These are phyloP conservation scores for Ammopiptanthus mongolicus DNA, from an alignment of 306 rosid genomes.

Conservation along the genomic window DNA sequence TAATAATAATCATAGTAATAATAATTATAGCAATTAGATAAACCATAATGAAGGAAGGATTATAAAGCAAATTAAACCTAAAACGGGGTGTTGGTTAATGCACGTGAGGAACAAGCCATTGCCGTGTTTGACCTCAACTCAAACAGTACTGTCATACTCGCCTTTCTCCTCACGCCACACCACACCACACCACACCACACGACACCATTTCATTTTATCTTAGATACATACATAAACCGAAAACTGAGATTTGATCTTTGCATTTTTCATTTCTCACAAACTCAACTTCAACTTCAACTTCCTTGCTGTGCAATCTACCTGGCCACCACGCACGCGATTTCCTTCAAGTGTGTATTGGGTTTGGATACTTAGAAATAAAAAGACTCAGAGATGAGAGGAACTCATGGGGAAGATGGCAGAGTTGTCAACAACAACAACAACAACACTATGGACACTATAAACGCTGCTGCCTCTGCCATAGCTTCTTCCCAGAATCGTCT, in stretches of 20 bases:
- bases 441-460: conserved; percentile 72
- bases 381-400: conserved; percentile 42
- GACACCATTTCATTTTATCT: no score
- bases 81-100: no score
- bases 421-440: conserved; percentile 38
- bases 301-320: conserved; percentile 23
- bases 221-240: no score
- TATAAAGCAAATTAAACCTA: no score
- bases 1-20: no score
- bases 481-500: conserved; percentile 58
- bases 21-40: no score
- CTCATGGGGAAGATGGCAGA: conserved; percentile 40
- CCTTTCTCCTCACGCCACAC: background rate
- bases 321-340: no score
- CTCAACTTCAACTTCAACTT: background rate
- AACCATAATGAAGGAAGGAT: background rate
- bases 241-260: conserved; percentile 12
- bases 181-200: no score
- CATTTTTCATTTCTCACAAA: background rate
- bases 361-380: background rate
- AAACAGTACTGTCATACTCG: background rate
- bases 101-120: conserved; percentile 48
- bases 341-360: background rate
- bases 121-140: conserved; percentile 83
- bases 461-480: conserved; percentile 92